A percentile compares a stretch with the other conserved stretches of the same genome.
phyloP scores from a whole-genome alignment of 208 protist genomes.

The Crithidia expoeki region DNA sequence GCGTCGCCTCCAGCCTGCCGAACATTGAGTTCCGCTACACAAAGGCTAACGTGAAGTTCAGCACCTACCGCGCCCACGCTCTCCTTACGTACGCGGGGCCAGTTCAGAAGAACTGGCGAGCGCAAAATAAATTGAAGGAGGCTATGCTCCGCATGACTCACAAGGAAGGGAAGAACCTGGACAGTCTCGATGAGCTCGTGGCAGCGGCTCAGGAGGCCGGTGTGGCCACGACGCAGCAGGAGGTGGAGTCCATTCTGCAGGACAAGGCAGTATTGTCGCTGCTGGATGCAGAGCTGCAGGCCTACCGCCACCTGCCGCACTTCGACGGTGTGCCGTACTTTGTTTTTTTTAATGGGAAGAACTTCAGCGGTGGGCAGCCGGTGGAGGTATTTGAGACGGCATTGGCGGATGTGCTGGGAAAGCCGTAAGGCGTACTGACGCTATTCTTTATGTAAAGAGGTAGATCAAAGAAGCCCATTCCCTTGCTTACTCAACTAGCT shows the following conservation, averaged over 20 bases:
- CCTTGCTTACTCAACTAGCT: too few species aligned
- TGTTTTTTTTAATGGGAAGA: conserved; percentile 36
- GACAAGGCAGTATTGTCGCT: conserved; percentile 17
- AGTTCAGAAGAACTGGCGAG: conserved; percentile 24
- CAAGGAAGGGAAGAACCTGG: conserved; percentile 41
- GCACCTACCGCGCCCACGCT: conserved; percentile 43
- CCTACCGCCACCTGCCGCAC: conserved; percentile 1
- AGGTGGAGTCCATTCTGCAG: conserved; percentile 28
- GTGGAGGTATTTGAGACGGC: conserved; percentile 39
- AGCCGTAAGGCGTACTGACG: not conserved
- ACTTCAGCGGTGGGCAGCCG: conserved; percentile 40
- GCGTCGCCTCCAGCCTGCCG: conserved; percentile 24
- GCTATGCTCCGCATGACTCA: conserved; percentile 51
- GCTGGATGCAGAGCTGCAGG: conserved; percentile 31
- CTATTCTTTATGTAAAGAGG: not conserved
- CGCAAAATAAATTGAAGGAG: conserved; percentile 43
- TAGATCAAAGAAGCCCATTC: not conserved
- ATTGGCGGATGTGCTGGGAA: conserved; percentile 10
- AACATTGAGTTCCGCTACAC: conserved; percentile 35
- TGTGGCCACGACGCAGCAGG: conserved; percentile 19
- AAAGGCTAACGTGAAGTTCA: conserved; percentile 24
- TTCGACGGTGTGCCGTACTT: conserved; percentile 46
- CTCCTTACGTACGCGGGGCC: conserved; percentile 40
- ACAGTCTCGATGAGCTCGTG: conserved; percentile 17
- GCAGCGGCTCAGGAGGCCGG: conserved; percentile 35